phyloP scores from a whole-genome alignment of 306 rosid genomes.

The Echinosophora koreensis region DNA sequence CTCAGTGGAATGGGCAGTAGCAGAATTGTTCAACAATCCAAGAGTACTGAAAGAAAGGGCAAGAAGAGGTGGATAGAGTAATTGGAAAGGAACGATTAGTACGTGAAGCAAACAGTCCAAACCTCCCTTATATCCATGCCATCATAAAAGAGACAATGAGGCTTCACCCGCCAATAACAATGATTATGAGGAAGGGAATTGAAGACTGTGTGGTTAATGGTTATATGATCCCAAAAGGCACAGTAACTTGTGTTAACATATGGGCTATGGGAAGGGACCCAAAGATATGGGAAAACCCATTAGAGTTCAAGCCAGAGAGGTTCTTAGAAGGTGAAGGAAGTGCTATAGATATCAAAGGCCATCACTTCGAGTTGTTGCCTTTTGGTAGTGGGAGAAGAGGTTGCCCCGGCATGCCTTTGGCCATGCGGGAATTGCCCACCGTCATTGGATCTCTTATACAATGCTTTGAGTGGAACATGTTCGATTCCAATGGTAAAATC shows the following conservation, averaged over 20 bases:
- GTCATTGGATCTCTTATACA: constrained; percentile 56
- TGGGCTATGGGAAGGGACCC: constrained; percentile 69
- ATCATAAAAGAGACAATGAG: constrained; percentile 58
- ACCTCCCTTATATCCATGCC: constrained; percentile 61
- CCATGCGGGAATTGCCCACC: constrained; percentile 53
- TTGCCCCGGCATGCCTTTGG: constrained; percentile 61
- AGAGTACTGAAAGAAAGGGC: constrained; percentile 47
- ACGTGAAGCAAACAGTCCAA: constrained; percentile 53
- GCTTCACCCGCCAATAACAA: constrained; percentile 58
- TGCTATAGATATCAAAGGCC: constrained; percentile 40
- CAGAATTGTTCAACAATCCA: constrained; percentile 67
- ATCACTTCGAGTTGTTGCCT: constrained; percentile 51
- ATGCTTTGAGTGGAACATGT: constrained; percentile 61
- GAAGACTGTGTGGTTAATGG: constrained; percentile 44
- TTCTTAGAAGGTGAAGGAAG: constrained; percentile 32
- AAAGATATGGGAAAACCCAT: constrained; percentile 48
- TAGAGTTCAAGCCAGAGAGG: constrained; percentile 52
- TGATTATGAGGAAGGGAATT: constrained; percentile 52
- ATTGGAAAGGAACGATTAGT: constrained; percentile 44
- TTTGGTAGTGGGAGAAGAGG: constrained; percentile 70
- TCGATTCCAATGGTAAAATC: not conserved
- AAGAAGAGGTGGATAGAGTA: constrained; percentile 55
- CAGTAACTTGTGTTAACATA: constrained; percentile 43
- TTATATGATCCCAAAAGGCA: constrained; percentile 45
- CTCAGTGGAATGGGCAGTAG: constrained; percentile 55